Base-by-base conservation (phyloP, 768 basidiomycete species). In the Boletus subcaerulescens region DNA sequence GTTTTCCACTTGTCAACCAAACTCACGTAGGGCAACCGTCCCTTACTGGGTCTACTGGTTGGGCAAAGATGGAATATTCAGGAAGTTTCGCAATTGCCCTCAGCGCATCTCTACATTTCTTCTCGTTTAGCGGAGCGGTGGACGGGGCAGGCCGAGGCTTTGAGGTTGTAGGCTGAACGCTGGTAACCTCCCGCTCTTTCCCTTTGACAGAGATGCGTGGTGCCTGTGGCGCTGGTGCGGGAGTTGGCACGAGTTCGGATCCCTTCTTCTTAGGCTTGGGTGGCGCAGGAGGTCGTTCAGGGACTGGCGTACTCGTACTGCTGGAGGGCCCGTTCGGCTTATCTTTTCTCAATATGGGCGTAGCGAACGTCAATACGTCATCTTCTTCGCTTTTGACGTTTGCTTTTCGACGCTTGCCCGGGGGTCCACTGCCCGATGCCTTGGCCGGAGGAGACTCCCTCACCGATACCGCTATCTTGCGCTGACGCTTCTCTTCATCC, bases 21-120 rank as follows among this genome's bases (percentile, higher is more conserved):
- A 80, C 89, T 73, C 66, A 95, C 91, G 93, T 94, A 45, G 96
- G 93, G 69, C 90, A 96, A 18, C 91, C 93, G 70, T 92, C 91
- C 47, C 73, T 66, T 14, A 83, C 71, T 4, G 95, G 89, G 69
- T 98, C 88, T 18, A 98, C 96, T 4, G 96, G 91, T 22, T 81
- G 77, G 46, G 78, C 65, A 73, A 98, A 98, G 55, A 93, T 86
- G 29, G 69, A 73, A 39, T 84, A 80, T 65, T 93, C 89, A 3
- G 84, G 81, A 17, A 88, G 63, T 62, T 79, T 87, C 48, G 73
- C 69, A 9, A 94, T 64, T 22, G 59, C 71, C 65, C 79, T 85
- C 52, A 95, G 60, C 33, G 93, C 68, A 4, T 89, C 86, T 66
- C 79, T 86, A 67, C 87, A 90, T 71, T 92, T 96, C 79, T 86